These are phyloP conservation scores for Luffa acutangula DNA, from an alignment of 306 rosid species.

Conservation along the genomic window DNA sequence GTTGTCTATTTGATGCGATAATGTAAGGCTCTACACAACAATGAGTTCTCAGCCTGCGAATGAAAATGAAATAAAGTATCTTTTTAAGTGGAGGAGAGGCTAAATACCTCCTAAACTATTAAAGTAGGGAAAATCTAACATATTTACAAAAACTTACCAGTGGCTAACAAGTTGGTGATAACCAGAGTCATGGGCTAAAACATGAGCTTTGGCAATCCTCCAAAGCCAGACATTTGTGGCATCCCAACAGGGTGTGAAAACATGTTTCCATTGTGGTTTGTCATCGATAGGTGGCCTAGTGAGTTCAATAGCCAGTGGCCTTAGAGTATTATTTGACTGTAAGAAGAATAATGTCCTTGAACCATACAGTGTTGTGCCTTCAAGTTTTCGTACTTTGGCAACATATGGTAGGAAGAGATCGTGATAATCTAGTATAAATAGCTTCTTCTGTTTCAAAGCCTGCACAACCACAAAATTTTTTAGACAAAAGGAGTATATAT, in stretches of 20 bases:
- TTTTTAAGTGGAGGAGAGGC: no score
- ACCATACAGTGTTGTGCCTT: constrained; percentile 69
- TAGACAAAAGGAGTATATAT: neutral
- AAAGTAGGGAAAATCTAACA: no score
- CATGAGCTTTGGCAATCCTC: constrained; percentile 82
- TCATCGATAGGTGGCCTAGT: constrained; percentile 55
- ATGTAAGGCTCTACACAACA: constrained; percentile 69
- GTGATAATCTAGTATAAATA: constrained; percentile 71
- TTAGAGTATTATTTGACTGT: constrained; percentile 29
- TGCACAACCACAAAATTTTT: constrained; percentile 6
- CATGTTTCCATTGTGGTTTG: constrained; percentile 64
- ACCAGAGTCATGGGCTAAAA: constrained; percentile 76
- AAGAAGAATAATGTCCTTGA: constrained; percentile 69
- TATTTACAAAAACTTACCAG: constrained; percentile 29
- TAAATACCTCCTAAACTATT: neutral
- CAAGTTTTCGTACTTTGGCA: constrained; percentile 34
- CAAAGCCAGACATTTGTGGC: constrained; percentile 75
- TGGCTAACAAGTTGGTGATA: constrained; percentile 79
- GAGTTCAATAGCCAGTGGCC: constrained; percentile 65
- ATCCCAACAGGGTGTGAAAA: constrained; percentile 38
- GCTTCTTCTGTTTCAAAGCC: constrained; percentile 55
- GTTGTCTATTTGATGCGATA: constrained; percentile 67
- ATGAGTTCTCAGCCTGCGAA: constrained; percentile 62
- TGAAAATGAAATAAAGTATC: no score
- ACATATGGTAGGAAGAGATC: constrained; percentile 62